Conservation (phyloP, 2,329 filamentous ascomycete genomes). For the Apiospora rasikravindrae region DNA sequence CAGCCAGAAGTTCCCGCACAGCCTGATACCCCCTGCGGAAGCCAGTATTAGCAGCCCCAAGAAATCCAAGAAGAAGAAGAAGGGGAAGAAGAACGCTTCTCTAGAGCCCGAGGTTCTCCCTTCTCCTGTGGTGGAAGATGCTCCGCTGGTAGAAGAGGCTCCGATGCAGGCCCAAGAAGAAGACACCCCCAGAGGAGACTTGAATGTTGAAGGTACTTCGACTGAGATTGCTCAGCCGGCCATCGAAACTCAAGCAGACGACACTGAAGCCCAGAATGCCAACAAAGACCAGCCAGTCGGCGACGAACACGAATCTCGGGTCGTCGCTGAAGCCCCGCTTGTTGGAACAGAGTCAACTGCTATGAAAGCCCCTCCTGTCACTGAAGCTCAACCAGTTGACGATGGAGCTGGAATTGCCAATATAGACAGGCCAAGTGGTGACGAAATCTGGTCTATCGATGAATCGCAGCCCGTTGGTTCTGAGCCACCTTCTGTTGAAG, state of each 20-base stretch:
- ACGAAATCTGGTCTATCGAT: background rate
- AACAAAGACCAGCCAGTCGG: background rate
- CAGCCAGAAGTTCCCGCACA: background rate
- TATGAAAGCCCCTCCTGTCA: background rate
- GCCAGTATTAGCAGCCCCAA: constrained; percentile 32
- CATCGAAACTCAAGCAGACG: background rate
- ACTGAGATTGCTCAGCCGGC: background rate
- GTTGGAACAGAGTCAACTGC: background rate
- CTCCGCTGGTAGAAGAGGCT: background rate
- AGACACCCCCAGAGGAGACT: background rate
- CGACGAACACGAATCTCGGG: too few relatives aligned
- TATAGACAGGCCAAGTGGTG: background rate
- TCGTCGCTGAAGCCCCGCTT: too few relatives aligned
- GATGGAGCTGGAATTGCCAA: constrained; percentile 2
- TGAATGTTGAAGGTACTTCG: background rate
- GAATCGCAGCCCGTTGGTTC: background rate
- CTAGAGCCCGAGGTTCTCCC: constrained; percentile 16
- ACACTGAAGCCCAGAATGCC: background rate
- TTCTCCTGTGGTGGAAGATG: constrained; percentile 1
- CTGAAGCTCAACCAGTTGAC: constrained; percentile 9
- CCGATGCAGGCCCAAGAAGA: background rate
- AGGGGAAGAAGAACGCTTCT: constrained; percentile 34
- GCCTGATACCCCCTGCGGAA: background rate
- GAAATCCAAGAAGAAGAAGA: constrained; percentile 46
- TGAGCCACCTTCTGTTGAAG: background rate